phyloP scores from a whole-genome alignment of 306 rosid genomes.

The Albizia julibrissin region DNA sequence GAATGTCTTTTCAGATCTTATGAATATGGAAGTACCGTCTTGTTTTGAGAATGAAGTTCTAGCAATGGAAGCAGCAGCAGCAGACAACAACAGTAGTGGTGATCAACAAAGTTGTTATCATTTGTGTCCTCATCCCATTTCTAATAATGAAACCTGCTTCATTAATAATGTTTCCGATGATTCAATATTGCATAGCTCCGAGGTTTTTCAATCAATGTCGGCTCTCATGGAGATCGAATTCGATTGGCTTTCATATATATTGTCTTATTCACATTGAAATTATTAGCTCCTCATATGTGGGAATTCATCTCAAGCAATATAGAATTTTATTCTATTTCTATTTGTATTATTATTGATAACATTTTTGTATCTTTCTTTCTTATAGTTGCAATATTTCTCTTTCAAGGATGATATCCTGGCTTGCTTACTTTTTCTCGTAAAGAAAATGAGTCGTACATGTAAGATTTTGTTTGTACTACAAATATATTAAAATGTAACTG shows the following conservation, averaged over 20 bases:
- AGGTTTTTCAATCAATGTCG: constrained; percentile 34
- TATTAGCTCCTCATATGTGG: background rate
- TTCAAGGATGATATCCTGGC: background rate
- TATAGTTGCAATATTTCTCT: background rate
- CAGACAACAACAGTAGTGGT: background rate
- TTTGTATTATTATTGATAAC: background rate
- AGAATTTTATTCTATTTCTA: background rate
- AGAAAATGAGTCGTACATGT: too few species aligned
- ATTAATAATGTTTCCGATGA: constrained; percentile 26
- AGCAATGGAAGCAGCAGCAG: background rate
- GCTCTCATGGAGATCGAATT: constrained; percentile 39
- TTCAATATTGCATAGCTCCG: constrained; percentile 28
- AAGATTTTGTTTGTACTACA: too few species aligned
- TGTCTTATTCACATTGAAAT: background rate
- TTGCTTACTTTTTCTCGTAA: background rate
- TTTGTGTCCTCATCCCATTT: constrained; percentile 9
- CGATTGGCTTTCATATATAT: constrained; percentile 40
- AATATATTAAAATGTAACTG: too few species aligned
- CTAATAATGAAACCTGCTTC: constrained; percentile 10
- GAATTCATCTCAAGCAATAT: background rate
- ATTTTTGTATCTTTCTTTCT: background rate
- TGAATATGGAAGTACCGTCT: constrained; percentile 37
- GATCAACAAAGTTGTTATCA: background rate
- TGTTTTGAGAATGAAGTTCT: constrained; percentile 17
- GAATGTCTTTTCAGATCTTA: constrained; percentile 45